Base-by-base conservation (phyloP, 148 eudicot species). In the Fallopia convolvulus region DNA sequence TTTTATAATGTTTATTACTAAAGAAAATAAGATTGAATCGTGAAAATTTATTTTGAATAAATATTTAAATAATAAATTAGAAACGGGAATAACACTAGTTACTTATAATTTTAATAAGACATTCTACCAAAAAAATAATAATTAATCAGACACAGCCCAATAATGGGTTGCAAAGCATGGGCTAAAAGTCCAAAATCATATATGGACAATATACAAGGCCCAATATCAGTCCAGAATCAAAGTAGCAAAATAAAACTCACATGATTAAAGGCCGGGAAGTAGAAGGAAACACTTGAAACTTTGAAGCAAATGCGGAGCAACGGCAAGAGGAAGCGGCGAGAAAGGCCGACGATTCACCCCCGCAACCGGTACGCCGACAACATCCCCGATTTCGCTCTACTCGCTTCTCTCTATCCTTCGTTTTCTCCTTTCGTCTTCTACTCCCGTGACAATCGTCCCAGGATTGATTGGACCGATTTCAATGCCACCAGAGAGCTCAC, bases 401-500 rank as follows among this genome's bases (percentile, higher is more conserved):
- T 94, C 15, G 92, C 94, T 8, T 89, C 97, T 55, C 77, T 88
- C 9, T 94, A 94, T 82, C 90, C 91, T 49, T 86, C 92, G 5
- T 94, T 94, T 76, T 66, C 88, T 52, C 77, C 83, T 2, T 89
- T 81, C 70, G 92, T 94, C 5, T 91, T 82, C 80, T 88, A 88
- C 83, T 83, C 96, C 21, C 84, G 79, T 21, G 88, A 89, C 33
- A 88, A 89, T 20, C 88, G 91, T 0, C 89, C 97, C 32, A 85
- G 82, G 77, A 94, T 94, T 77, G 97, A 94, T 74, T 94, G 96
- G 96, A 94, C 93, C 68, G 99, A 94, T 74, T 94, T 84, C 80
- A 89, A 89, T 77, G 99, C 97, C 56, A 94, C 97, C 70, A 86
- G 98, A 10, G 92, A 92, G 81, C 93, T 94, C 77, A 90, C 98